These are phyloP conservation scores for Schizophyllum amplum DNA, from an alignment of 1,284 basidiomycete genomes.

Conservation along the genomic window DNA sequence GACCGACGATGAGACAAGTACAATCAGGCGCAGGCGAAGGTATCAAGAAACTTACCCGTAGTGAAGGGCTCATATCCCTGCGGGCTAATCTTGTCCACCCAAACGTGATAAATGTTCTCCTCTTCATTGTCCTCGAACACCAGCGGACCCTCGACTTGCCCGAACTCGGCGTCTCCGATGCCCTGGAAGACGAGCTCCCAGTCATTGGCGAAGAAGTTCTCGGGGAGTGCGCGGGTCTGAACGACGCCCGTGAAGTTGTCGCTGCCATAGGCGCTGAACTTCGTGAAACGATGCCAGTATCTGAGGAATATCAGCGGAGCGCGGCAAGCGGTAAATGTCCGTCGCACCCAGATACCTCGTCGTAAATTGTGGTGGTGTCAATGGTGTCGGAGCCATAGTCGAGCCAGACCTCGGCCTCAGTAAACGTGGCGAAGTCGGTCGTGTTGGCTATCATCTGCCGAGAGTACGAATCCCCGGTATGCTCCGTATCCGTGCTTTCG, in stretches of 20 bases:
- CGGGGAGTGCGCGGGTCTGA: slow-evolving; percentile 1
- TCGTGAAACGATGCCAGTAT: neutral
- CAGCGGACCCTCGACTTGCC: slow-evolving; percentile 7
- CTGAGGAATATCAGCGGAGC: slow-evolving; percentile 1
- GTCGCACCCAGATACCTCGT: slow-evolving; percentile 9
- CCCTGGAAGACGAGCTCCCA: slow-evolving; percentile 4
- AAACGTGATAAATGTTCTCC: slow-evolving; percentile 4
- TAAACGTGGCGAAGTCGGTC: slow-evolving; percentile 13
- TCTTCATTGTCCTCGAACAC: slow-evolving; percentile 3
- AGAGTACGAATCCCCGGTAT: slow-evolving; percentile 11
- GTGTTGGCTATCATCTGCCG: slow-evolving; percentile 12
- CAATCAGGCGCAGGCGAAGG: no score
- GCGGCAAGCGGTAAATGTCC: slow-evolving; percentile 1
- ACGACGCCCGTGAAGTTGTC: neutral
- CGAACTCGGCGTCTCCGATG: slow-evolving; percentile 6
- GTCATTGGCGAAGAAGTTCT: neutral
- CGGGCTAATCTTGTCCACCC: slow-evolving; percentile 2
- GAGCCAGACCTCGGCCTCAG: slow-evolving; percentile 12
- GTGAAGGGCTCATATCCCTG: slow-evolving; percentile 2
- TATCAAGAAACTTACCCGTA: neutral
- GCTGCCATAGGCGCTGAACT: neutral
- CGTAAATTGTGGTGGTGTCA: slow-evolving; percentile 11
- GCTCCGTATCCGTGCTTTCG: slow-evolving; percentile 8
- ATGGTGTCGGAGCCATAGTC: slow-evolving; percentile 10
- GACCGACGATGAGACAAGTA: neutral